Evolutionary conservation across 129 eudicot species (phyloP).

Genomic region (Glebionis coronaria): DNA sequence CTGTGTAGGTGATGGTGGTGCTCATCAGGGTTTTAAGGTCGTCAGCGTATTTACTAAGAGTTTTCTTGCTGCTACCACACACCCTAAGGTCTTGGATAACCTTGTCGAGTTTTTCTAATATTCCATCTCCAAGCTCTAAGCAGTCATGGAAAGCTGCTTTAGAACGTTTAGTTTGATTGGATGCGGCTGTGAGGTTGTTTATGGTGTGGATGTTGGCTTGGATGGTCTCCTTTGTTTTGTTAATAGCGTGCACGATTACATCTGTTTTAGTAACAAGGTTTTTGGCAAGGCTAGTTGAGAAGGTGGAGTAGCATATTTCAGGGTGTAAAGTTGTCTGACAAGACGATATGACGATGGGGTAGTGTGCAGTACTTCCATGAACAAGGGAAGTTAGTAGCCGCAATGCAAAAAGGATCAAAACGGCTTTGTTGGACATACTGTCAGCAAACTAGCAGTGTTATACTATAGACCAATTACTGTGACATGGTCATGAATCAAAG

Average conservation of each 20-base stretch:
- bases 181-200: neutral
- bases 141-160: conserved; percentile 66
- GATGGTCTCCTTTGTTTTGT: no score
- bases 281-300: conserved; percentile 25
- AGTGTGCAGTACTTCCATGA: conserved; percentile 9
- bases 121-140: conserved; percentile 46
- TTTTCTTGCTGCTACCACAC: no score
- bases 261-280: no score
- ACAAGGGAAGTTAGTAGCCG: neutral
- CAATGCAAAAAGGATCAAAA: no score
- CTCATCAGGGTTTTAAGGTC: conserved; percentile 69
- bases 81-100: conserved; percentile 35
- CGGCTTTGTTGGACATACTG: neutral
- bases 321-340: conserved; percentile 64
- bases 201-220: no score
- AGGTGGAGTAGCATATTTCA: conserved; percentile 53
- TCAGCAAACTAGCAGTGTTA: neutral
- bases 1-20: conserved; percentile 67
- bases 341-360: conserved; percentile 6
- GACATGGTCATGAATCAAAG: no score
- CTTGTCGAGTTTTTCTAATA: conserved; percentile 49
- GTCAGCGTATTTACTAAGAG: conserved; percentile 28
- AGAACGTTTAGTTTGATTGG: conserved; percentile 42
- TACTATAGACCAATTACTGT: no score
- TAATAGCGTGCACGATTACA: no score